These are phyloP conservation scores for Penicillium sclerotiorum DNA, from an alignment of 2,329 filamentous ascomycete species.

Conservation along the genomic window DNA sequence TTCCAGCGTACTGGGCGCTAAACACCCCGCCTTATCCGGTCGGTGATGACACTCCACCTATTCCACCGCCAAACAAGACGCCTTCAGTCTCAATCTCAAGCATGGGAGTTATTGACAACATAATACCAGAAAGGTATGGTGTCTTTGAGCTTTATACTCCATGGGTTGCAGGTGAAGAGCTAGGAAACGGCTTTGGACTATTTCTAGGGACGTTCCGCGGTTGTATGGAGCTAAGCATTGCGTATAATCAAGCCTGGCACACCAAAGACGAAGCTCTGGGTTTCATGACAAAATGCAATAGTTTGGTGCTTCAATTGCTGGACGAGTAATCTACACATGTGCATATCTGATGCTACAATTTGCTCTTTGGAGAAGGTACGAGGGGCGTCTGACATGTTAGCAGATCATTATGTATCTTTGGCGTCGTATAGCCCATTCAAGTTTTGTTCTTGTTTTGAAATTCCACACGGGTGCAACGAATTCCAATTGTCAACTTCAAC, in stretches of 20 bases:
- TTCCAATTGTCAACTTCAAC: too few species aligned
- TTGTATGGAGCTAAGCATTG: conserved; percentile 42
- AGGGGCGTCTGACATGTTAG: too few species aligned
- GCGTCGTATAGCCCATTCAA: too few species aligned
- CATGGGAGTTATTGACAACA: conserved; percentile 35
- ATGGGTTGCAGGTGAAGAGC: conserved; percentile 52
- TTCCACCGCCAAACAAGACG: conserved; percentile 20
- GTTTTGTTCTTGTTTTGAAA: too few species aligned
- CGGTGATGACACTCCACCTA: conserved; percentile 8
- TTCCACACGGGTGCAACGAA: too few species aligned
- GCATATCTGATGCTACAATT: too few species aligned
- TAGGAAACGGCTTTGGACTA: conserved; percentile 43
- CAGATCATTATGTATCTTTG: too few species aligned
- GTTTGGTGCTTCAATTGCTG: not conserved
- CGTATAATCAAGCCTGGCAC: conserved; percentile 51
- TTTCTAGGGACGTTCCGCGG: conserved; percentile 46
- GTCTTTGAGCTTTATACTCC: conserved; percentile 36
- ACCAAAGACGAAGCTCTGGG: conserved; percentile 20
- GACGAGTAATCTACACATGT: too few species aligned
- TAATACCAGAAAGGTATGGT: conserved; percentile 33
- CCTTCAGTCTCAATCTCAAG: conserved; percentile 29
- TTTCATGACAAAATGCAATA: conserved; percentile 23
- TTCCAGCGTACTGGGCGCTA: conserved; percentile 24
- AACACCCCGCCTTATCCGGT: conserved; percentile 21
- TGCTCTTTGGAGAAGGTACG: too few species aligned